These are phyloP conservation scores for Alternaria metachromatica DNA, from an alignment of 2,329 filamentous ascomycete species.

Conservation along the genomic window DNA sequence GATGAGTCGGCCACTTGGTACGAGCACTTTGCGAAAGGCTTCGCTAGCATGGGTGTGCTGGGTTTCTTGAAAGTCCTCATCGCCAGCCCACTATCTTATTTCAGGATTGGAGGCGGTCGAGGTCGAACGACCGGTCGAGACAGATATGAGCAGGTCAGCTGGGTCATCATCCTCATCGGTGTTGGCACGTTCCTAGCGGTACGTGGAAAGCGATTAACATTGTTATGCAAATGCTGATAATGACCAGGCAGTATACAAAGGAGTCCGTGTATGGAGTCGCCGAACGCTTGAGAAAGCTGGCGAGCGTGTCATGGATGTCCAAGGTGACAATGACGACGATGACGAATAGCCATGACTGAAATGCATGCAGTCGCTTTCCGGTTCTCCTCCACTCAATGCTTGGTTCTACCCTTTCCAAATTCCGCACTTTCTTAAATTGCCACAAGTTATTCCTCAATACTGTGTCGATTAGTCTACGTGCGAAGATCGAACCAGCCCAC, in stretches of 20 bases:
- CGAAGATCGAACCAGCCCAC: slow-evolving; percentile 68
- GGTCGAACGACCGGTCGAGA: slow-evolving; percentile 73
- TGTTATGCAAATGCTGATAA: slow-evolving; percentile 13
- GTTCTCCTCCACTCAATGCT: not conserved
- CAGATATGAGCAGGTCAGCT: slow-evolving; percentile 78
- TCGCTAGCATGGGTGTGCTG: slow-evolving; percentile 86
- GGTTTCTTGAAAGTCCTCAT: slow-evolving; percentile 84
- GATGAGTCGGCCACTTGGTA: slow-evolving; percentile 66
- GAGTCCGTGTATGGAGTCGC: slow-evolving; percentile 75
- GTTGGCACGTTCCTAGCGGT: slow-evolving; percentile 79
- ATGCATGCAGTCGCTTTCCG: not conserved
- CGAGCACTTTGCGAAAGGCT: slow-evolving; percentile 86
- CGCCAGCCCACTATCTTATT: slow-evolving; percentile 76
- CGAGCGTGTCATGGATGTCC: slow-evolving; percentile 84
- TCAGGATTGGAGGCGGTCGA: slow-evolving; percentile 68
- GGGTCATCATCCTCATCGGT: slow-evolving; percentile 80
- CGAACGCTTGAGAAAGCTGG: slow-evolving; percentile 77
- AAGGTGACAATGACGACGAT: slow-evolving; percentile 63
- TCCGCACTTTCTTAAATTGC: slow-evolving; percentile 97
- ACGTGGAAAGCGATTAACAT: slow-evolving; percentile 48
- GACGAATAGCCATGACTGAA: slow-evolving; percentile 46
- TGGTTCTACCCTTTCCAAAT: not conserved
- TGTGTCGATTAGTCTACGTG: slow-evolving; percentile 96
- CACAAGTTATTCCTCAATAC: slow-evolving; percentile 73
- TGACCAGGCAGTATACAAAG: slow-evolving; percentile 77